Conservation (phyloP, 192 early-diverging fungal species). For the Jimgerdemannia lactiflua region DNA sequence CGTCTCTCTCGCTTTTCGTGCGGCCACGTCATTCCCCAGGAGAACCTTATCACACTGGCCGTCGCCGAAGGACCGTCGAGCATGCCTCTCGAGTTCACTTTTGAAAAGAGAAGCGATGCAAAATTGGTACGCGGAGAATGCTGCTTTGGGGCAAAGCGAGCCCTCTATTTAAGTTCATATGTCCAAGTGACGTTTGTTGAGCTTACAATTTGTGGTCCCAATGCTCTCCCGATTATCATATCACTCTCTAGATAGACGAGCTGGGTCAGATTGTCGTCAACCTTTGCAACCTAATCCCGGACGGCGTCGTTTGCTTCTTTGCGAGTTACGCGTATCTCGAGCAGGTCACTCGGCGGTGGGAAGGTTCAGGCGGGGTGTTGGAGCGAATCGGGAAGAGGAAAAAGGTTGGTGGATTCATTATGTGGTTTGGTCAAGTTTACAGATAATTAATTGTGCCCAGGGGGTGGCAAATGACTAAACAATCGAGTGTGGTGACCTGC, state of each 20-base stretch:
- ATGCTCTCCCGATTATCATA: too few relatives aligned
- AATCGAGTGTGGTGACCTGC: background rate
- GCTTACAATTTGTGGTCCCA: too few relatives aligned
- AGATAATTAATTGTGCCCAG: background rate
- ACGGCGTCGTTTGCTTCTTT: conserved; percentile 89
- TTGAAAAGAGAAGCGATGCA: conserved; percentile 49
- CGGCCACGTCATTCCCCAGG: conserved; percentile 79
- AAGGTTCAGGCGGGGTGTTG: conserved; percentile 30
- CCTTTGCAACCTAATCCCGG: conserved; percentile 70
- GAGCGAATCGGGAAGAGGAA: conserved; percentile 57
- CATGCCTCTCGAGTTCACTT: conserved; percentile 64
- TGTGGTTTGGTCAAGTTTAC: background rate
- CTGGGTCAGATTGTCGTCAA: conserved; percentile 69
- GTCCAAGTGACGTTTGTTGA: too few relatives aligned
- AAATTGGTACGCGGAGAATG: conserved; percentile 31
- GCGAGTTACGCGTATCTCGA: conserved; percentile 79
- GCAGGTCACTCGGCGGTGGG: conserved; percentile 54
- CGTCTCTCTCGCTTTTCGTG: conserved; percentile 70
- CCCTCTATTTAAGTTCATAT: background rate
- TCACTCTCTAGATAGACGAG: conserved; percentile 53
- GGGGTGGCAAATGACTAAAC: background rate
- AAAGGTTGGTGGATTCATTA: conserved; percentile 30
- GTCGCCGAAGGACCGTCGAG: conserved; percentile 65
- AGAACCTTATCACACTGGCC: conserved; percentile 68
- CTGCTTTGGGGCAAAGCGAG: background rate